phyloP scores from a whole-genome alignment of 179 eudicot species.

The Camellia oleifera region DNA sequence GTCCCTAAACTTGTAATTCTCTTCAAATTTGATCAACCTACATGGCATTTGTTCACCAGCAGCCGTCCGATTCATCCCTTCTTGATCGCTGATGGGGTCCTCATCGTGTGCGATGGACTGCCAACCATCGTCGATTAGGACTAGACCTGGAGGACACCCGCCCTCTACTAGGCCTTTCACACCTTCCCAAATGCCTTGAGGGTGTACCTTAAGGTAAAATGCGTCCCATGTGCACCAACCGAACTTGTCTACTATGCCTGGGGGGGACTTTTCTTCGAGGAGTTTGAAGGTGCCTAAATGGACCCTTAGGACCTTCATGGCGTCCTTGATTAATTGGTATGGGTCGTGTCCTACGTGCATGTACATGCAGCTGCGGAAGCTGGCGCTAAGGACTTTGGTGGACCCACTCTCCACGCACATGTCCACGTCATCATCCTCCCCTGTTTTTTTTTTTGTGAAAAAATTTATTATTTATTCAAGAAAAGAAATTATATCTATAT shows the following conservation, averaged over 20 bases:
- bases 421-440: constrained; percentile 41
- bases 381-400: constrained; percentile 28
- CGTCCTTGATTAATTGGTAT: constrained; percentile 46
- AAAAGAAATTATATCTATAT: too few relatives aligned
- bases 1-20: constrained; percentile 66
- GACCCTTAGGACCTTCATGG: constrained; percentile 38
- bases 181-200: constrained; percentile 61
- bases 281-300: constrained; percentile 62
- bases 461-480: too few relatives aligned
- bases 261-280: constrained; percentile 58
- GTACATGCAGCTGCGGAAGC: constrained; percentile 34
- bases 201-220: constrained; percentile 66
- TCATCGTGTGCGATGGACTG: constrained; percentile 70
- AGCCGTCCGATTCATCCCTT: constrained; percentile 61
- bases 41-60: constrained; percentile 90
- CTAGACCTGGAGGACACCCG: constrained; percentile 70
- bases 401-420: constrained; percentile 75
- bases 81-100: constrained; percentile 40
- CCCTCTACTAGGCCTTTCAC: constrained; percentile 55
- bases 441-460: too few relatives aligned
- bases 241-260: constrained; percentile 68
- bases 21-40: constrained; percentile 56
- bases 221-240: constrained; percentile 97
- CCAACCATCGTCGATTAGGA: constrained; percentile 82
- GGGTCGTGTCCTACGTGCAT: constrained; percentile 63